These are phyloP conservation scores for Fusarium burgessii DNA, from an alignment of 2,329 filamentous ascomycete species.

Conservation along the genomic window DNA sequence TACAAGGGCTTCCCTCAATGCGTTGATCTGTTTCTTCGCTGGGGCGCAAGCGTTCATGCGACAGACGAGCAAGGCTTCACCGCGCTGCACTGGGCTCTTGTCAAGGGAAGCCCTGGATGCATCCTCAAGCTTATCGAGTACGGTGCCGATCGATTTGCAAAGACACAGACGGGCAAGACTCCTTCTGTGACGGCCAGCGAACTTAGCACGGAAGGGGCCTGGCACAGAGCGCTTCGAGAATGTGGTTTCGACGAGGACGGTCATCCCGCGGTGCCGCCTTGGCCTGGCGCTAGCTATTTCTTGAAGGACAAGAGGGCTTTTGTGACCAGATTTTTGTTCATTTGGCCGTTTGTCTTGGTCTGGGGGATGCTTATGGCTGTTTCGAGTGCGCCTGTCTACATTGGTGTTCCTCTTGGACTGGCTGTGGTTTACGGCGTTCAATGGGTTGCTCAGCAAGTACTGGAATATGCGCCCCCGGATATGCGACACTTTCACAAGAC, in stretches of 20 bases:
- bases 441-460: slow-evolving; percentile 79
- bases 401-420: slow-evolving; percentile 79
- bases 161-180: slow-evolving; percentile 91
- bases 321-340: slow-evolving; percentile 87
- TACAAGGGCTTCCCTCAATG: slow-evolving; percentile 96
- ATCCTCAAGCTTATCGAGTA: slow-evolving; percentile 96
- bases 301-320: slow-evolving; percentile 82
- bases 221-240: slow-evolving; percentile 85
- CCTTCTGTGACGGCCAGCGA: slow-evolving; percentile 87
- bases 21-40: slow-evolving; percentile 91
- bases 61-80: slow-evolving; percentile 94
- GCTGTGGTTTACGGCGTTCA: slow-evolving; percentile 78
- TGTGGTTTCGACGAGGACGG: slow-evolving; percentile 86
- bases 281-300: slow-evolving; percentile 78
- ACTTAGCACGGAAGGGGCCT: slow-evolving; percentile 86
- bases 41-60: slow-evolving; percentile 94
- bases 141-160: slow-evolving; percentile 90
- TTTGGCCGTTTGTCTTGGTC: slow-evolving; percentile 86
- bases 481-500: slow-evolving; percentile 94
- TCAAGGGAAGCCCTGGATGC: slow-evolving; percentile 90
- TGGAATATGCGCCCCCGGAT: slow-evolving; percentile 85
- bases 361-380: slow-evolving; percentile 78
- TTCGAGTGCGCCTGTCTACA: slow-evolving; percentile 78
- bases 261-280: slow-evolving; percentile 74
- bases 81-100: slow-evolving; percentile 94